Evolutionary conservation across 106 monocot species (phyloP).

Genomic region (Allium sativum): DNA sequence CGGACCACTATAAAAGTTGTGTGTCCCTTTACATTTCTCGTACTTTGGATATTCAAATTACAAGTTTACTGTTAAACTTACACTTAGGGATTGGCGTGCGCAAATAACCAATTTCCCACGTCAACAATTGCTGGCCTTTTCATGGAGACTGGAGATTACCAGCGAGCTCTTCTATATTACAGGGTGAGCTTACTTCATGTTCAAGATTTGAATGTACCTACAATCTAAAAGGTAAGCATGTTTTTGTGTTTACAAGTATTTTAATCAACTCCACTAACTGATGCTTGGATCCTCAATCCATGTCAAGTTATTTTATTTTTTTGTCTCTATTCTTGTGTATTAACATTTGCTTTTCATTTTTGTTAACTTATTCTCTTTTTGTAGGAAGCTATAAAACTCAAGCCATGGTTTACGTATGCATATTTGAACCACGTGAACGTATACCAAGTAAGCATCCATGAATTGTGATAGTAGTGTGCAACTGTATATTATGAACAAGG

Average conservation of each 20-base stretch:
- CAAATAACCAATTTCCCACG: no score
- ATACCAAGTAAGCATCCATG: conserved; percentile 68
- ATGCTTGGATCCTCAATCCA: no score
- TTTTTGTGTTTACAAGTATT: no score
- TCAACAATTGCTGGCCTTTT: conserved; percentile 86
- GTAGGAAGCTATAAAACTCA: conserved; percentile 90
- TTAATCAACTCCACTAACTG: no score
- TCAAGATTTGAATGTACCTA: neutral
- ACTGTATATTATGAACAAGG: conserved; percentile 83
- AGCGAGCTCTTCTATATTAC: conserved; percentile 72
- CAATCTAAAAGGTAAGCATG: no score
- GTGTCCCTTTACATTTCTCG: no score
- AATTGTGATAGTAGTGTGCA: conserved; percentile 18
- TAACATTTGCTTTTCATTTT: neutral
- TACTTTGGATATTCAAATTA: no score
- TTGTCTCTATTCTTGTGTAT: no score
- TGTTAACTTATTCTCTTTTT: neutral
- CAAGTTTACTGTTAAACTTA: no score
- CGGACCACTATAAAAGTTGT: no score
- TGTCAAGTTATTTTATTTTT: no score
- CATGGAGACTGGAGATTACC: conserved; percentile 82
- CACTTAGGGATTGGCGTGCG: no score
- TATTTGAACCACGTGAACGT: conserved; percentile 82
- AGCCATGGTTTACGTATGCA: conserved; percentile 79
- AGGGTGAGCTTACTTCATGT: conserved; percentile 27